Evolutionary conservation across 2,329 filamentous ascomycete genomes (phyloP), one percentile per base, ranked within the genome.

Genomic region (Pseudofabraea citricarpa): DNA sequence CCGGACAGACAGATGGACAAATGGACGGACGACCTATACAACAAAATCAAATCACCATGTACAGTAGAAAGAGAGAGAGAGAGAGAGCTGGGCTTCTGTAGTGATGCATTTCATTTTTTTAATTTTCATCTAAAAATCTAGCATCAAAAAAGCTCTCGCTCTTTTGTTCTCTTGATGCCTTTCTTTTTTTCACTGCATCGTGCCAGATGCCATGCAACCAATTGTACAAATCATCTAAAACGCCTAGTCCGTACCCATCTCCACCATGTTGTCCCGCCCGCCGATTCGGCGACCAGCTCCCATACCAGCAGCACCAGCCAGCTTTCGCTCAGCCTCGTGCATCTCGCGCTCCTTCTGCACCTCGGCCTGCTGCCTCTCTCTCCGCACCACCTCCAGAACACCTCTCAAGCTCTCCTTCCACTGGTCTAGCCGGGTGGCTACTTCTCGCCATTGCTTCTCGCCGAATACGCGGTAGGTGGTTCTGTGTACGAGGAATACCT

Each of bases 401-500:
- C 80, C 81, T 61, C 81, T 77, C 58, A 97, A 73, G 56, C 87
- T 91, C 56, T 80, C 76, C 66, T 86, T 83, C 91, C 91, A 97
- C 65, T 90, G 87, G 69, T 95, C 90, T 59, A 98, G 73, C 50
- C 91, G 79, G 51, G 86, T 88, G 48, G 89, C 87, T 42, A 98
- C 85, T 73, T 98, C 91, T 56, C 87, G 82, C 90, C 94, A 98
- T 73, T 98, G 93, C 77, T 94, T 94, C 73, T 95, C 89, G 56
- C 89, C 89, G 61, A 98, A 98, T 43, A 96, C 90, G 50, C 93
- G 85, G 77, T 97, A 96, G 48, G 90, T 95, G 58, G 89, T 89
- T 64, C 93, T 83, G 75, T 98, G 93, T 50, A 98, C 89, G 42
- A 96, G 77, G 77, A 98, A 97, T 51, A 91, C 87, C 64, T 88